Evolutionary conservation across 768 basidiomycete species (phyloP), one percentile per base, ranked within the genome.

Genomic region (Collybia nuda): DNA sequence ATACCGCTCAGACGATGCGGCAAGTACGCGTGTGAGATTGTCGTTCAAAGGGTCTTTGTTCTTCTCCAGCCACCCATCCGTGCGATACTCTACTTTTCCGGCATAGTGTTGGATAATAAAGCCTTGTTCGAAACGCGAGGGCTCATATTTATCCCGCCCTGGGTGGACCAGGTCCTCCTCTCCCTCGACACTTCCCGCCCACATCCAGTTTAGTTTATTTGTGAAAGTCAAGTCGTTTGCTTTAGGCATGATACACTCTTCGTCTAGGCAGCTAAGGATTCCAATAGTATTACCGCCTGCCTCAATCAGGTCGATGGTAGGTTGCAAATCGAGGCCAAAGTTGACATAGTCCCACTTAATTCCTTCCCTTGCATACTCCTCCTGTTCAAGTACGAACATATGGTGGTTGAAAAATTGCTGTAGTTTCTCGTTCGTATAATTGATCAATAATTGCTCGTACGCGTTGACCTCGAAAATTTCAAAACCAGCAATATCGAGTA

Each of bases 231-330:
- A 70, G 66, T 99, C 96, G 11, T 89, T 92, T 3, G 96, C 96
- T 65, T 93, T 93, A n/a, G 96, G 97, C 96, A 98, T 99, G 68
- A 99, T 98, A 65, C 96, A 98, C 56, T 98, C 96, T 64, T 98
- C 97, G 65, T 99, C 97, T 29, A 99, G 72, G 60, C 89, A 87
- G 54, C 93, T 91, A 40, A 99, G 78, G 52, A 98, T 88, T 47
- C 97, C 97, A 55, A 98, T 93, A 0, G 75, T 73, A 44, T 78
- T 82, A 15, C 89, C 83, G 47, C 85, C 86, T 9, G 89, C 76
- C 68, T 98, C 97, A 60, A 99, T 98, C 45, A 99, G 84, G 64
- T 98, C 96, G 65, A 99, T 98, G 3, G 97, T 98, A 1, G 97
- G 97, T 63, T 99, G 96, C 5, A 99, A 73, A 67, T 99, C 96